A percentile compares a stretch with the other conserved stretches of the same genome.
Conservation (phyloP, 139 green algal species). For the Trebouxia sp. region DNA sequence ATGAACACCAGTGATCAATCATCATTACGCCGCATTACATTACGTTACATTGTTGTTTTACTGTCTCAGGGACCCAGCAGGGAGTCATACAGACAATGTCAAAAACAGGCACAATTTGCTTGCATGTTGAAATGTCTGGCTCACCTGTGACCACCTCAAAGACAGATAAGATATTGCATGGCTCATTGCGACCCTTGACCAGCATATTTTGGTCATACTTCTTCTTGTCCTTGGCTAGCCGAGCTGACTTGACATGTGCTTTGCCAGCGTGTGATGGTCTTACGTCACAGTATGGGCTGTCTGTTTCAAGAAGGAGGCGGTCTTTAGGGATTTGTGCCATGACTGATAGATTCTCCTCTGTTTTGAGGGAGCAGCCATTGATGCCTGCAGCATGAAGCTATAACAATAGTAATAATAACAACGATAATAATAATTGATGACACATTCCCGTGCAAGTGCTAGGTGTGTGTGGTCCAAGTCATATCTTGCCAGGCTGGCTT, state of each 20-base stretch:
- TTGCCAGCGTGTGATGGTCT: conserved; percentile 52
- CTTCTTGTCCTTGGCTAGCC: conserved; percentile 72
- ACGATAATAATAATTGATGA: too few species aligned
- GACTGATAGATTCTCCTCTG: conserved; percentile 78
- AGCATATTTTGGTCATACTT: conserved; percentile 62
- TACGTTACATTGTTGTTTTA: too few species aligned
- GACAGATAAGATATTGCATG: conserved; percentile 65
- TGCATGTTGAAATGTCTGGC: neutral
- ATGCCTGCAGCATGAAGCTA: too few species aligned
- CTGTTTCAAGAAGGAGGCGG: conserved; percentile 86
- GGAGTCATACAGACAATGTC: too few species aligned
- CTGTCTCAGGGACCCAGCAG: too few species aligned
- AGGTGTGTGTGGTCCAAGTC: too few species aligned
- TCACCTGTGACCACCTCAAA: conserved; percentile 68
- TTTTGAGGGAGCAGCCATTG: conserved; percentile 91
- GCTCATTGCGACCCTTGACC: conserved; percentile 91
- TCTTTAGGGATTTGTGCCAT: conserved; percentile 65
- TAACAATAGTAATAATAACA: too few species aligned
- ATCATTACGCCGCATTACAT: too few species aligned
- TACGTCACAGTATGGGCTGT: conserved; percentile 87
- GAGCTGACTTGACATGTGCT: conserved; percentile 43
- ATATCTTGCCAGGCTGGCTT: too few species aligned
- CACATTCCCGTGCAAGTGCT: too few species aligned
- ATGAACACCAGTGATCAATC: too few species aligned
- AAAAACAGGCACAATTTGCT: neutral